A percentile compares a stretch with the other conserved stretches of the same genome.
Evolutionary conservation across 1,139 yeast genomes (phyloP).

Genomic region (Saccharomyces hybrid): DNA sequence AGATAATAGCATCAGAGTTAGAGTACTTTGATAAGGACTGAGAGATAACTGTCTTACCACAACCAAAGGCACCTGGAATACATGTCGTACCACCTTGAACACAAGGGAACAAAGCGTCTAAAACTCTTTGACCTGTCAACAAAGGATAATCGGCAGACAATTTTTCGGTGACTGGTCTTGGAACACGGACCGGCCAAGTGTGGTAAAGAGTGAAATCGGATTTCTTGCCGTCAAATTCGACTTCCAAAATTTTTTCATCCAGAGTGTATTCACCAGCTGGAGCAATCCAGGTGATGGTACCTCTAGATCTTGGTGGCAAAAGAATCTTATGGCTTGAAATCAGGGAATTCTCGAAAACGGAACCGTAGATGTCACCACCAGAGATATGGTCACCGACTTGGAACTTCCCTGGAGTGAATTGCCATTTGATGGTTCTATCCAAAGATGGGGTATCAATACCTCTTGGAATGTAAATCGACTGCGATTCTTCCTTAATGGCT

Average conservation of each 20-base stretch:
- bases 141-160: constrained; percentile 88
- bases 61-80: constrained; percentile 99
- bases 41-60: constrained; percentile 98
- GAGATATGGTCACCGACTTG: constrained; percentile 95
- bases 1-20: constrained; percentile 90
- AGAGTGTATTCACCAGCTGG: constrained; percentile 84
- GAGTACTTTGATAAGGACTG: constrained; percentile 95
- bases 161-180: constrained; percentile 95
- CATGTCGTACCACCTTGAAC: constrained; percentile 99
- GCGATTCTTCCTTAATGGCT: constrained; percentile 76
- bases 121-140: constrained; percentile 96
- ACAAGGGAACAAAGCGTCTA: constrained; percentile 95
- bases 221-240: constrained; percentile 86
- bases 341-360: constrained; percentile 87
- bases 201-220: constrained; percentile 87
- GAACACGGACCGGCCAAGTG: constrained; percentile 99
- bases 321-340: constrained; percentile 87
- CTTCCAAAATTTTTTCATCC: constrained; percentile 82
- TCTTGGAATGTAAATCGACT: constrained; percentile 94
- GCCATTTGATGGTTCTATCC: constrained; percentile 72
- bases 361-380: constrained; percentile 96
- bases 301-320: constrained; percentile 96
- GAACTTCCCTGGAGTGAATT: constrained; percentile 69
- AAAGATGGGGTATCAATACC: constrained; percentile 96
- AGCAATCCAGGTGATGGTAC: constrained; percentile 87